A percentile compares a stretch with the other conserved stretches of the same genome.
Conservation (phyloP, 179 eudicot species). For the Sideroxylon spinosum region DNA sequence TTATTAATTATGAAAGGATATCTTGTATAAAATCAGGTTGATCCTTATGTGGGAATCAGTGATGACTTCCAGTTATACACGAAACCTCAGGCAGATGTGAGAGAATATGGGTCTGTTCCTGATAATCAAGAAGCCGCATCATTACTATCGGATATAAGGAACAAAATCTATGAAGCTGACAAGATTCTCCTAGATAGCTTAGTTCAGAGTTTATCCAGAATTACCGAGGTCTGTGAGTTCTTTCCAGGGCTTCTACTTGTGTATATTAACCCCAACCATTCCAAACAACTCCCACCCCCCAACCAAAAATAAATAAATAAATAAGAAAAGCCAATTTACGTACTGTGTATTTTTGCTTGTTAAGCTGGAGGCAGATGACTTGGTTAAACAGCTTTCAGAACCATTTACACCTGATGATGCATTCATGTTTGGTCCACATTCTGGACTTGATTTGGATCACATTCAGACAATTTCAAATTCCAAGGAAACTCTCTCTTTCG, state of each 20-base stretch:
- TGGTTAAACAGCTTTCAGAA: constrained; percentile 57
- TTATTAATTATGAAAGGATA: too few species aligned
- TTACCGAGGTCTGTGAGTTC: constrained; percentile 3
- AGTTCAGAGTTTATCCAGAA: constrained; percentile 10
- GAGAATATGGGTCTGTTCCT: constrained; percentile 7
- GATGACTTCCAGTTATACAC: constrained; percentile 10
- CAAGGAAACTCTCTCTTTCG: constrained; percentile 55
- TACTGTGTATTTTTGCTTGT: constrained; percentile 18
- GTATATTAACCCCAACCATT: neutral
- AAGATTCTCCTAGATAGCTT: constrained; percentile 9
- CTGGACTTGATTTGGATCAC: constrained; percentile 52
- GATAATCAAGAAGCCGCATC: constrained; percentile 6
- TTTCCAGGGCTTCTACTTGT: neutral
- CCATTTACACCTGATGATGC: constrained; percentile 79
- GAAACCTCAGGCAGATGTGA: constrained; percentile 16
- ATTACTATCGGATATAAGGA: neutral
- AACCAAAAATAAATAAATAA: too few species aligned
- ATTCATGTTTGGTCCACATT: constrained; percentile 68
- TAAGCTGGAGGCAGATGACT: constrained; percentile 57
- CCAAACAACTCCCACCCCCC: neutral
- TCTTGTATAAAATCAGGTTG: constrained; percentile 3
- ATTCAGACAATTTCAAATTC: constrained; percentile 38
- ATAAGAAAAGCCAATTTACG: neutral
- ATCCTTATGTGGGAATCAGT: constrained; percentile 9
- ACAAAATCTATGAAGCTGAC: constrained; percentile 7